These are phyloP conservation scores for Amphicarpaea edgeworthii DNA, from an alignment of 306 rosid species.

Conservation along the genomic window DNA sequence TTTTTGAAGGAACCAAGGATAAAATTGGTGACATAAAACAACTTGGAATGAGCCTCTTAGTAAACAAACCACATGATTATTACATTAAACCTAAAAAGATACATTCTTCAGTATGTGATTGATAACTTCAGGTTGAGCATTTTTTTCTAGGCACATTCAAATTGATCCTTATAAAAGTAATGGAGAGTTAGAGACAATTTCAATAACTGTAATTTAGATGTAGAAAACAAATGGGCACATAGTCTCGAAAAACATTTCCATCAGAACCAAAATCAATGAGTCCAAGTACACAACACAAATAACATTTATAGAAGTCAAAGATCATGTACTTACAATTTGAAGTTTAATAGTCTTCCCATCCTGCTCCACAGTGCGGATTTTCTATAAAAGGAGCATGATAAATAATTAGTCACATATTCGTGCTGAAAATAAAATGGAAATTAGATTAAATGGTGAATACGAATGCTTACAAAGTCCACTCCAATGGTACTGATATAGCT, in stretches of 20 bases:
- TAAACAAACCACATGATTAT: slow-evolving; percentile 7
- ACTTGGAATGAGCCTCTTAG: background rate
- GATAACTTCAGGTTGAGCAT: slow-evolving; percentile 7
- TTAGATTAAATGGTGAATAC: background rate
- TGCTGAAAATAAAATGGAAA: slow-evolving; percentile 10
- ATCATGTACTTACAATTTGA: slow-evolving; percentile 72
- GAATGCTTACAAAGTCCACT: slow-evolving; percentile 92
- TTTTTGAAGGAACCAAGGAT: slow-evolving; percentile 21
- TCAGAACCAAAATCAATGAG: slow-evolving; percentile 32
- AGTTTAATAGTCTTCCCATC: slow-evolving; percentile 95
- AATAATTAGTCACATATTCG: slow-evolving; percentile 37
- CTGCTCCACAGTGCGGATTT: slow-evolving; percentile 96
- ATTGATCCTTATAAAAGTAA: background rate
- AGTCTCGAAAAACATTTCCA: background rate
- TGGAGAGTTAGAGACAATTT: background rate
- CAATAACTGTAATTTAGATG: slow-evolving; percentile 26
- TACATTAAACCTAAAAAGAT: background rate
- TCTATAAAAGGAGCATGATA: slow-evolving; percentile 54
- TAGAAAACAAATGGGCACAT: background rate
- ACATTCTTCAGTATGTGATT: slow-evolving; percentile 7
- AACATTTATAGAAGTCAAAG: slow-evolving; percentile 1
- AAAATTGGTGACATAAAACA: slow-evolving; percentile 30
- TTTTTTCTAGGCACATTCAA: slow-evolving; percentile 18
- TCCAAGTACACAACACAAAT: slow-evolving; percentile 5
- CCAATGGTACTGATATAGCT: slow-evolving; percentile 99